phyloP scores from a whole-genome alignment of 352 stramenopile genomes.

The Vaucheria bursata region DNA sequence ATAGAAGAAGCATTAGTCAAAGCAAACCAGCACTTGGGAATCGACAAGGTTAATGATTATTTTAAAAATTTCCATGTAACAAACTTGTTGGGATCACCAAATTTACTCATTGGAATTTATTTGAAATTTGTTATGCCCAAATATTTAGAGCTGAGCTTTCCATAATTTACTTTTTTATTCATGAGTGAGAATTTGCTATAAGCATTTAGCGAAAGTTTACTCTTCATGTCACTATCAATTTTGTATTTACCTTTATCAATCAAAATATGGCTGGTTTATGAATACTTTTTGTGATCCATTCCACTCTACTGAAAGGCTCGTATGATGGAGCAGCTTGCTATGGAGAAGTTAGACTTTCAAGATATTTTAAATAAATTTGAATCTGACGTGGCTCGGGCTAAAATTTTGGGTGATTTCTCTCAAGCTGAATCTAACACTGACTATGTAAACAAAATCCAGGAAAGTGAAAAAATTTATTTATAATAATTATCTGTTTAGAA shows the following conservation, averaged over 20 bases:
- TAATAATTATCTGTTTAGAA: no score
- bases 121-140: not conserved
- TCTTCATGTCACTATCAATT: not conserved
- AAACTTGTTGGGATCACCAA: no score
- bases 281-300: not conserved
- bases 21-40: conserved; percentile 72
- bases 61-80: not conserved
- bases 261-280: not conserved
- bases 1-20: conserved; percentile 67
- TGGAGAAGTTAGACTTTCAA: conserved; percentile 82
- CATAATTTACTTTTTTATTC: not conserved
- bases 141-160: no score
- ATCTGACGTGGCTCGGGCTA: conserved; percentile 67
- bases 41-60: conserved; percentile 64
- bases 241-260: not conserved
- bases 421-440: conserved; percentile 50
- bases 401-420: conserved; percentile 54
- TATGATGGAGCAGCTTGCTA: conserved; percentile 82
- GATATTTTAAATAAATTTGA: conserved; percentile 73
- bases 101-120: not conserved
- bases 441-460: conserved; percentile 44
- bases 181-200: not conserved
- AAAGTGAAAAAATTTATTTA: not conserved
- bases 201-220: not conserved
- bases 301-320: conserved; percentile 36